These are phyloP conservation scores for Aspergillus conjunctus DNA, from an alignment of 495 filamentous ascomycete species.

Conservation along the genomic window DNA sequence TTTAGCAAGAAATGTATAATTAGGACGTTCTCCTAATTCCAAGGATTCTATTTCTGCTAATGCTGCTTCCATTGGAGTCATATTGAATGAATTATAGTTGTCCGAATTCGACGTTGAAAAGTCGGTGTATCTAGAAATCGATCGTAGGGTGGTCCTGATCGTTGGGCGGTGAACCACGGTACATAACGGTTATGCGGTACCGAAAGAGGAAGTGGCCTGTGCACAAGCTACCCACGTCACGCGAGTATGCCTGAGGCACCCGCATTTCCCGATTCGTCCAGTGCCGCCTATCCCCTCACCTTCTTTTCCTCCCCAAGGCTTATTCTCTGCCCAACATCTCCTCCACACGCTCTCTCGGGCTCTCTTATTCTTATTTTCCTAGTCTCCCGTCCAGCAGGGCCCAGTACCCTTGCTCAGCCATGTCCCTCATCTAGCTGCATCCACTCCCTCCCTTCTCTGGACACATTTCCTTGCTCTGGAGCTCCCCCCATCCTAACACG, in stretches of 20 bases:
- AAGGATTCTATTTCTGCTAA: no score
- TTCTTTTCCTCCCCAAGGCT: not conserved
- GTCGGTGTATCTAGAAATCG: no score
- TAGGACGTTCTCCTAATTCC: no score
- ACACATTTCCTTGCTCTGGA: not conserved
- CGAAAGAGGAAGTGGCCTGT: slow-evolving; percentile 1
- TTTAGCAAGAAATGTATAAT: not conserved
- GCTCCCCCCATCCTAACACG: slow-evolving; percentile 41
- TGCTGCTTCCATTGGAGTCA: no score
- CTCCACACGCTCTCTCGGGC: slow-evolving; percentile 3
- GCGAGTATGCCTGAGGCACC: slow-evolving; percentile 7
- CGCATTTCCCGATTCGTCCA: not conserved
- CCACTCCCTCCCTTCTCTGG: not conserved
- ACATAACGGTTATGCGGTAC: not conserved
- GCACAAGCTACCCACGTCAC: not conserved
- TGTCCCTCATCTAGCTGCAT: slow-evolving; percentile 9
- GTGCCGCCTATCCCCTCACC: not conserved
- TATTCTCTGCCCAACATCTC: not conserved
- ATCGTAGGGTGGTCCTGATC: no score
- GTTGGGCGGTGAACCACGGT: no score
- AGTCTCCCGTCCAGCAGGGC: not conserved
- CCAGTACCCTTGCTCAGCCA: not conserved
- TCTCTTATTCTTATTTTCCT: slow-evolving; percentile 10
- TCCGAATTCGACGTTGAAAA: no score
- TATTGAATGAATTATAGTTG: no score